Evolutionary conservation across 2,329 filamentous ascomycete species (phyloP).

Genomic region (Epichloe aotearoae): DNA sequence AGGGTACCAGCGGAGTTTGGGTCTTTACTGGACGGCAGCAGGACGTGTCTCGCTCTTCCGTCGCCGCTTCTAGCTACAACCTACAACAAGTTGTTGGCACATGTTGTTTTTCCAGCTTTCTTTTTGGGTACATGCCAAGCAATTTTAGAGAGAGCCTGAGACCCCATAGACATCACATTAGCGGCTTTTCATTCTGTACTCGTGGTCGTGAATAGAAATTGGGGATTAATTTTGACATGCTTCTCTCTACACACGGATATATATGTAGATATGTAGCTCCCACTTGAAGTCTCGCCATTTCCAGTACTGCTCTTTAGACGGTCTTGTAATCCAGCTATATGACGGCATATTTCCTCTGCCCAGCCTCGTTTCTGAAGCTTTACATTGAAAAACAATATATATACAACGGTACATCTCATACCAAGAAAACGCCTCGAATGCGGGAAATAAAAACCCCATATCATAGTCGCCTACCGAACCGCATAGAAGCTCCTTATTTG

Average conservation of each 20-base stretch:
- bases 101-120: constrained; percentile 5
- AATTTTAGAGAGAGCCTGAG: background rate
- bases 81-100: background rate
- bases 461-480: background rate
- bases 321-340: too few relatives aligned
- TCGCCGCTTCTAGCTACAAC: too few relatives aligned
- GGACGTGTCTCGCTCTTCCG: background rate
- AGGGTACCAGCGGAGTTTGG: background rate
- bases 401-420: background rate
- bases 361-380: too few relatives aligned
- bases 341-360: too few relatives aligned
- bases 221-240: background rate
- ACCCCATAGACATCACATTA: background rate
- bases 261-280: too few relatives aligned
- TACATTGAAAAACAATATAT: too few relatives aligned
- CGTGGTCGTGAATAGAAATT: background rate
- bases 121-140: background rate
- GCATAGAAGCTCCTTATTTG: background rate
- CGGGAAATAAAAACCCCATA: background rate
- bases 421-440: background rate
- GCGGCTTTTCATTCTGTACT: background rate
- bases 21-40: background rate
- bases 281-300: too few relatives aligned
- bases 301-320: too few relatives aligned
- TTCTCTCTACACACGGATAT: too few relatives aligned